Evolutionary conservation across 2,329 filamentous ascomycete species (phyloP).

Genomic region (Neofusicoccum parvum): DNA sequence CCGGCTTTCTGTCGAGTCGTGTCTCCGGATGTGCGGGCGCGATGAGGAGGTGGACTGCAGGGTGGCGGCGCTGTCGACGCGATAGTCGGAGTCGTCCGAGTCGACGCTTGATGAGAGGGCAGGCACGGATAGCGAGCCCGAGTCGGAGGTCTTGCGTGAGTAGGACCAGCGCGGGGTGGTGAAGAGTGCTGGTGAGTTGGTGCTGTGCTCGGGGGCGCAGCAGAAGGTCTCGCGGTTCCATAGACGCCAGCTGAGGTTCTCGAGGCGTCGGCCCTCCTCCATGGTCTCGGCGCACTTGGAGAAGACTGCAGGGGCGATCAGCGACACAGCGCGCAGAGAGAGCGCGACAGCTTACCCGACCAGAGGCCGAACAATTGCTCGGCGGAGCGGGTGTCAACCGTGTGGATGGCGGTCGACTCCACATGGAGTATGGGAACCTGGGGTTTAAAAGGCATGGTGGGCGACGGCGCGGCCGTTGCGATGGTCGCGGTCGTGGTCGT

Average conservation of each 20-base stretch:
- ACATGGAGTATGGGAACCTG: slow-evolving; percentile 87
- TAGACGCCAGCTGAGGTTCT: slow-evolving; percentile 93
- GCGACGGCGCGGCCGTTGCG: slow-evolving; percentile 10
- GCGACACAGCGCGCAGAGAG: slow-evolving; percentile 21
- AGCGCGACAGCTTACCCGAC: slow-evolving; percentile 69
- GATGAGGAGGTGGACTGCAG: slow-evolving; percentile 54
- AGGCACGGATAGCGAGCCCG: slow-evolving; percentile 37
- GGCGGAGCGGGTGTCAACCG: slow-evolving; percentile 89
- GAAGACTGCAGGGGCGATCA: slow-evolving; percentile 65
- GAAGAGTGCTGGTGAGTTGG: slow-evolving; percentile 27
- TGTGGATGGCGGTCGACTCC: slow-evolving; percentile 88
- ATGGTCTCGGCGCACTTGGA: slow-evolving; percentile 92
- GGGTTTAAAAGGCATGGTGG: slow-evolving; percentile 77
- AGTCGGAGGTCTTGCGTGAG: slow-evolving; percentile 27
- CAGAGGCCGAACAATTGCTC: slow-evolving; percentile 96
- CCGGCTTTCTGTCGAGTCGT: slow-evolving; percentile 70
- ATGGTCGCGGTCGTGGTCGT: slow-evolving; percentile 26
- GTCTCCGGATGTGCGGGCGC: slow-evolving; percentile 67
- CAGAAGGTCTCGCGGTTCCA: slow-evolving; percentile 95
- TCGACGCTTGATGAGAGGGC: slow-evolving; percentile 51
- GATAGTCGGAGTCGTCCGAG: slow-evolving; percentile 43
- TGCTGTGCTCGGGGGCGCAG: slow-evolving; percentile 63
- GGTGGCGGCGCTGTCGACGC: slow-evolving; percentile 49
- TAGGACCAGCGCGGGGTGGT: slow-evolving; percentile 34
- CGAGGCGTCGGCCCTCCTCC: slow-evolving; percentile 86